These are phyloP conservation scores for Boletus reticuloceps DNA, from an alignment of 768 basidiomycete genomes.

Conservation along the genomic window DNA sequence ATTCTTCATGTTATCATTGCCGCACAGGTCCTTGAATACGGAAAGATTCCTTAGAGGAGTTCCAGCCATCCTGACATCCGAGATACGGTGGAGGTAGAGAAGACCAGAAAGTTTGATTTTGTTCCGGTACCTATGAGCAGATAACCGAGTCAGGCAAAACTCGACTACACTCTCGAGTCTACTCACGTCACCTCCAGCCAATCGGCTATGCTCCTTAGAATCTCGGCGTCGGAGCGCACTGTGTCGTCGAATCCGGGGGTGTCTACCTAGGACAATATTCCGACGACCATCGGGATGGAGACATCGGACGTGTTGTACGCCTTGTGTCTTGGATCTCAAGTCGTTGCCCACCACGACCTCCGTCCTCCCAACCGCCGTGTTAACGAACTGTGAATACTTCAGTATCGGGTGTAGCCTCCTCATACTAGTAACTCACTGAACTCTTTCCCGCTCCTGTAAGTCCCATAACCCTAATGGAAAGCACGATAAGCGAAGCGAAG, in stretches of 20 bases:
- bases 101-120: too few relatives aligned
- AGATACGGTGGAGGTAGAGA: too few relatives aligned
- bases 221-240: constrained; percentile 1
- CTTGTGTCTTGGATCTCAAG: constrained; percentile 9
- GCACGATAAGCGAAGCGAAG: not conserved
- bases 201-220: constrained; percentile 10
- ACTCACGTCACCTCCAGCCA: constrained; percentile 18
- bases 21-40: constrained; percentile 8
- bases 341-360: not conserved
- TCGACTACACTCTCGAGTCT: not conserved
- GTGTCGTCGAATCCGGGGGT: constrained; percentile 20
- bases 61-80: not conserved
- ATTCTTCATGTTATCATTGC: constrained; percentile 6
- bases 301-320: constrained; percentile 6
- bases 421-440: constrained; percentile 9
- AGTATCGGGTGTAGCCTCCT: not conserved
- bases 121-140: not conserved
- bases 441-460: constrained; percentile 15
- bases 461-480: constrained; percentile 14
- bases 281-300: constrained; percentile 15
- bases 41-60: not conserved
- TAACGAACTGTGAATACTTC: constrained; percentile 12
- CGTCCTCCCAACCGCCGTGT: not conserved
- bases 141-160: not conserved
- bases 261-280: constrained; percentile 14